phyloP scores from a whole-genome alignment of 306 rosid species.

The Lupinus albus region DNA sequence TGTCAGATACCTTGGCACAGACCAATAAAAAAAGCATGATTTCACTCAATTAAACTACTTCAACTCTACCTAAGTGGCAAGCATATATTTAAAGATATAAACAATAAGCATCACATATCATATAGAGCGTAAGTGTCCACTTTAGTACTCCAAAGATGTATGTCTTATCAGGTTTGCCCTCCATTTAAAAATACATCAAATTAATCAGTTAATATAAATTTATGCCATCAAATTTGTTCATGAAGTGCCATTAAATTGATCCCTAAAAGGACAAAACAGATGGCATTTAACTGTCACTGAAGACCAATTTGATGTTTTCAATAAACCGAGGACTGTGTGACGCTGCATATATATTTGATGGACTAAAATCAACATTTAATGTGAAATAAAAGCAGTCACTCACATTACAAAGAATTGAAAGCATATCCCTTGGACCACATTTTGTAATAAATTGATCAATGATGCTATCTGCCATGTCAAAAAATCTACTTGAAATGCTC shows the following conservation, averaged over 20 bases:
- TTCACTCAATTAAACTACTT: conserved; percentile 28
- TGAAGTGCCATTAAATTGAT: background rate
- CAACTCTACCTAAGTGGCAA: conserved; percentile 30
- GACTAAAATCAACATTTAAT: conserved; percentile 24
- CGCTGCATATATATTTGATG: background rate
- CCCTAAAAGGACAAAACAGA: conserved; percentile 14
- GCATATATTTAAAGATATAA: background rate
- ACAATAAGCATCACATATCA: background rate
- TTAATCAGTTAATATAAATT: background rate
- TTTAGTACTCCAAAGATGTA: background rate
- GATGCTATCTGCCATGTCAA: conserved; percentile 60
- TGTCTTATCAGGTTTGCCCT: conserved; percentile 17
- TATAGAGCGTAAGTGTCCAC: background rate
- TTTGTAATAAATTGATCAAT: conserved; percentile 57
- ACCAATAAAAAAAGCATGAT: background rate
- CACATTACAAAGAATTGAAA: conserved; percentile 73
- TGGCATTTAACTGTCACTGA: background rate
- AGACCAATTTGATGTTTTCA: no score
- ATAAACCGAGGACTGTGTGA: conserved; percentile 7
- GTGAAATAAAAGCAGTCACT: conserved; percentile 9
- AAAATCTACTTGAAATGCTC: conserved; percentile 56
- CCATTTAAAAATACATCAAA: conserved; percentile 3
- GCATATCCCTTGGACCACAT: conserved; percentile 86
- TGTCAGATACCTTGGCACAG: no score
- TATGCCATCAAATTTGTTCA: conserved; percentile 14